A percentile compares a stretch with the other conserved stretches of the same genome.
Evolutionary conservation across 441 rosid species (phyloP).

Genomic region (Populus hybrid): DNA sequence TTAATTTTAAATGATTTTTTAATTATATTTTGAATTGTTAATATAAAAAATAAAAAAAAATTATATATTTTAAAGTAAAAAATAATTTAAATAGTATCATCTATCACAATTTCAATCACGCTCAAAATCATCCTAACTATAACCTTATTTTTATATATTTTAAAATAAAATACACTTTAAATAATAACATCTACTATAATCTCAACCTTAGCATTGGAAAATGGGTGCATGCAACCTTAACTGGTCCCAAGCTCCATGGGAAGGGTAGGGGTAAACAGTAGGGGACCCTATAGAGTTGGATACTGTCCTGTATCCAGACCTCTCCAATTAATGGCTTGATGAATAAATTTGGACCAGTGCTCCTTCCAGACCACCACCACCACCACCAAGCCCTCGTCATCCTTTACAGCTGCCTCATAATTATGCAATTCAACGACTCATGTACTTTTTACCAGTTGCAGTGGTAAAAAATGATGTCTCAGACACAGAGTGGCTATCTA

Average conservation of each 20-base stretch:
- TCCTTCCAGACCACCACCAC: slow-evolving; percentile 9
- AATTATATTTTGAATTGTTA: too few species aligned
- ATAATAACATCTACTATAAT: too few species aligned
- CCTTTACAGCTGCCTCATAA: slow-evolving; percentile 33
- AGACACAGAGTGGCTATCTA: too few species aligned
- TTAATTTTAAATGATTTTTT: too few species aligned
- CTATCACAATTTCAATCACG: too few species aligned
- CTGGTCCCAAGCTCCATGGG: slow-evolving; percentile 14
- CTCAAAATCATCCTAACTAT: too few species aligned
- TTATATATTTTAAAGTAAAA: too few species aligned
- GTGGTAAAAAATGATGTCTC: neutral
- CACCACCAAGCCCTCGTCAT: neutral
- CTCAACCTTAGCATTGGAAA: too few species aligned
- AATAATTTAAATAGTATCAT: too few species aligned
- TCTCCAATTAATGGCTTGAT: slow-evolving; percentile 22
- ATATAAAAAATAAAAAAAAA: too few species aligned
- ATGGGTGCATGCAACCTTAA: neutral
- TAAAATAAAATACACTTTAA: too few species aligned
- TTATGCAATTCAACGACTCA: slow-evolving; percentile 24
- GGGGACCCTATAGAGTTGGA: slow-evolving; percentile 15
- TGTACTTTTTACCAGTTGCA: slow-evolving; percentile 3
- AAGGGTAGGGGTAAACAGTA: neutral
- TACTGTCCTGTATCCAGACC: neutral
- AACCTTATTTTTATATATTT: too few species aligned
- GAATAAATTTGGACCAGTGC: slow-evolving; percentile 21